phyloP scores from a whole-genome alignment of 306 rosid genomes.

The Castanospermum australe region DNA sequence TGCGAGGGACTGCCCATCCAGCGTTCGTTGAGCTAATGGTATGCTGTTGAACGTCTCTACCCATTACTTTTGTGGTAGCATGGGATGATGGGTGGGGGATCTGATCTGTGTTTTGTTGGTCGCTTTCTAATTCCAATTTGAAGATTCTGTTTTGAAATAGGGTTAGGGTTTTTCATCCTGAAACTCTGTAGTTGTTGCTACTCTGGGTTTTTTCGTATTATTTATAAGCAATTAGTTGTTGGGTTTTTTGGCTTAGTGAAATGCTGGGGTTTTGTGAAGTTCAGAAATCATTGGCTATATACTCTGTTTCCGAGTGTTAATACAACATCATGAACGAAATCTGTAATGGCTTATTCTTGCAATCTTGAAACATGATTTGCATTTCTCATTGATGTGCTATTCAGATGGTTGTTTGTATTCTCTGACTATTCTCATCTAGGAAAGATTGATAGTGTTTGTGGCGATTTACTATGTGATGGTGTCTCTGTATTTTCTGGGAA shows the following conservation, averaged over 20 bases:
- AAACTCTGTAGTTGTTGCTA: not conserved
- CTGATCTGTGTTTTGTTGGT: not conserved
- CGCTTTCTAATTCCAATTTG: not conserved
- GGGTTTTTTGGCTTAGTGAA: conserved; percentile 13
- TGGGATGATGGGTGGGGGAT: conserved; percentile 5
- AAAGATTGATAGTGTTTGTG: too few species aligned
- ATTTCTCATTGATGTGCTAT: not conserved
- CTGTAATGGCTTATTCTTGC: not conserved
- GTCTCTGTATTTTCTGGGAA: not conserved
- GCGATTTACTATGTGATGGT: not conserved
- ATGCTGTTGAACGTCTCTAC: not conserved
- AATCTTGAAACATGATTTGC: not conserved
- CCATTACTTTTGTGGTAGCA: not conserved
- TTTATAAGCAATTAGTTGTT: not conserved
- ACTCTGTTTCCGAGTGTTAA: conserved; percentile 26
- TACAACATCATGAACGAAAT: conserved; percentile 14
- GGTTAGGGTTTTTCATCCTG: not conserved
- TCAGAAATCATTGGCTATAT: not conserved
- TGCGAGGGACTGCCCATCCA: conserved; percentile 8
- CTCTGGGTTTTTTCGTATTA: not conserved
- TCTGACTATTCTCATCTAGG: not conserved
- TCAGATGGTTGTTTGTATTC: not conserved
- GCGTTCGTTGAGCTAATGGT: not conserved
- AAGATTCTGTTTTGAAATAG: not conserved
- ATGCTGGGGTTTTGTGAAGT: not conserved